phyloP scores from a whole-genome alignment of 768 basidiomycete genomes.

The Inosperma sp. region DNA sequence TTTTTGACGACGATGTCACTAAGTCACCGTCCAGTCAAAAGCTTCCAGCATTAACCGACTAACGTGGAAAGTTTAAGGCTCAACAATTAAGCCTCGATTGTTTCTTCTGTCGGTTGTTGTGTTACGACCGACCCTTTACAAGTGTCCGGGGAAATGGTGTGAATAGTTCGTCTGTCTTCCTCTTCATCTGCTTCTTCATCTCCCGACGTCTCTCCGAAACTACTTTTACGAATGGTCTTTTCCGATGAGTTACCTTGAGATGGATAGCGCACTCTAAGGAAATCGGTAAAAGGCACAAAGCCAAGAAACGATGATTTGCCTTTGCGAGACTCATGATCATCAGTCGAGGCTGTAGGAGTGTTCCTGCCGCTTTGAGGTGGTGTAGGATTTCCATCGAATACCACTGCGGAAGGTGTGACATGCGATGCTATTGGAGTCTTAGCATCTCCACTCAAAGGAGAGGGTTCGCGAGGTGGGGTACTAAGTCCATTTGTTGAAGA shows the following conservation, averaged over 20 bases:
- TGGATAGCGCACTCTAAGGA: conserved; percentile 59
- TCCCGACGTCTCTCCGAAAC: conserved; percentile 15
- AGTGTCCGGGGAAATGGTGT: conserved; percentile 29
- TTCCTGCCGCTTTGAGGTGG: conserved; percentile 52
- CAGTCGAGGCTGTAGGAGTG: conserved; percentile 49
- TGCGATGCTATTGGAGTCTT: conserved; percentile 37
- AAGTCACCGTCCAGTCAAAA: no score
- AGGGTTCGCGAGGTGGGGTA: conserved; percentile 20
- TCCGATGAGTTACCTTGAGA: conserved; percentile 35
- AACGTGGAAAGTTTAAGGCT: no score
- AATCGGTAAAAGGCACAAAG: conserved; percentile 59
- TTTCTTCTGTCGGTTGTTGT: conserved; percentile 9
- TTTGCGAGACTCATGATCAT: conserved; percentile 38
- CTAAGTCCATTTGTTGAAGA: conserved; percentile 25
- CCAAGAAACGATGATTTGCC: conserved; percentile 46
- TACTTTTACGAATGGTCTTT: conserved; percentile 14
- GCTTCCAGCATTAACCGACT: no score
- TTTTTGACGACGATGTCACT: no score
- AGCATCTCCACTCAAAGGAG: conserved; percentile 17
- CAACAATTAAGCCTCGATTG: conserved; percentile 3
- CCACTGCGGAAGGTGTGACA: conserved; percentile 11
- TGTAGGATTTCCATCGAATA: conserved; percentile 34
- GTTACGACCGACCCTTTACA: conserved; percentile 16
- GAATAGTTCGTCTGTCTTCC: conserved; percentile 44
- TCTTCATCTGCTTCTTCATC: conserved; percentile 30